Conservation (phyloP, 768 basidiomycete species). For the Serendipita sp. region DNA sequence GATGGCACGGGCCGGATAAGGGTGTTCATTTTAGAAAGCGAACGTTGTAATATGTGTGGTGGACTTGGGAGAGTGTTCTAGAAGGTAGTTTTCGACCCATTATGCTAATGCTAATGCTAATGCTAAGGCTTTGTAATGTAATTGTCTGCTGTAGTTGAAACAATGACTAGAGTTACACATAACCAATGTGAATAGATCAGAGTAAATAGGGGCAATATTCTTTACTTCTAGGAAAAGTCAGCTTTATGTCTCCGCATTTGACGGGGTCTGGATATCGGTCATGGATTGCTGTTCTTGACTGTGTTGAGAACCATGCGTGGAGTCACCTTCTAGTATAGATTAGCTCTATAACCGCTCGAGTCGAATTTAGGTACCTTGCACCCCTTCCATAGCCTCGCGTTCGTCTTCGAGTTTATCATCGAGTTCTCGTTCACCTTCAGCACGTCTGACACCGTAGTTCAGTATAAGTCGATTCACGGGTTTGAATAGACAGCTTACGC, state of each 20-base stretch:
- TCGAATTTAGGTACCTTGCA: background rate
- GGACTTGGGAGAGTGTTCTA: constrained; percentile 41
- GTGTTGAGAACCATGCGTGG: too few species aligned
- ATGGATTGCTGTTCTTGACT: too few species aligned
- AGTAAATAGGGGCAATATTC: too few species aligned
- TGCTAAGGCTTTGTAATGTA: too few species aligned
- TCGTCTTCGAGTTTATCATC: background rate
- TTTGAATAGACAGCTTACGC: background rate
- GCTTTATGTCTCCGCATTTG: too few species aligned
- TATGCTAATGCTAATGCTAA: background rate
- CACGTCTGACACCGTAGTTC: background rate
- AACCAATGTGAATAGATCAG: too few species aligned
- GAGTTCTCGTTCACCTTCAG: background rate
- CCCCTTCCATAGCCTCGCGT: background rate
- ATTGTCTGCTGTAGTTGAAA: too few species aligned
- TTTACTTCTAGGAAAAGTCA: too few species aligned
- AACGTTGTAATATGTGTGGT: constrained; percentile 39
- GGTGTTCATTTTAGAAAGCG: constrained; percentile 38
- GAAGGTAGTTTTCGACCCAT: background rate
- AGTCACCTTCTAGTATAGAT: too few species aligned
- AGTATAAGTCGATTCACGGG: background rate
- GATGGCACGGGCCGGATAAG: constrained; percentile 37
- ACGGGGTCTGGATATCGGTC: too few species aligned
- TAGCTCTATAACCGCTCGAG: too few species aligned
- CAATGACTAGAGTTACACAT: too few species aligned